These are phyloP conservation scores for Podaxis sp. DNA, from an alignment of 768 basidiomycete genomes.

Conservation along the genomic window DNA sequence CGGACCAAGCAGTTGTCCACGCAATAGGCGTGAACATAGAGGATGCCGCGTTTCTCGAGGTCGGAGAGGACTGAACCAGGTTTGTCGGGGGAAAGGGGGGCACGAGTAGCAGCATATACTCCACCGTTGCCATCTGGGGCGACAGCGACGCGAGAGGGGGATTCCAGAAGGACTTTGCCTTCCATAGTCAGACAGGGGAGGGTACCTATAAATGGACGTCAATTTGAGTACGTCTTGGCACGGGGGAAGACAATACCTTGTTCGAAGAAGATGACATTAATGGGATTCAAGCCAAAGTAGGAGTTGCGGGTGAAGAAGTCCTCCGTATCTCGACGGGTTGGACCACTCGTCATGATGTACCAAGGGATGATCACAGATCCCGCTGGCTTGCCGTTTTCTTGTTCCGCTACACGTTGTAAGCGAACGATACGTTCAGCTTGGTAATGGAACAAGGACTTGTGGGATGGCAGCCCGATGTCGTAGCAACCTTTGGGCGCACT, in stretches of 20 bases:
- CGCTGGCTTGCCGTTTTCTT: slow-evolving; percentile 46
- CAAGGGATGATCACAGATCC: slow-evolving; percentile 81
- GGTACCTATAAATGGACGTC: slow-evolving; percentile 58
- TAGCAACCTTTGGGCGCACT: slow-evolving; percentile 96
- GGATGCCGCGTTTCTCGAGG: slow-evolving; percentile 69
- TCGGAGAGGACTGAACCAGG: slow-evolving; percentile 81
- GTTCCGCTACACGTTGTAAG: slow-evolving; percentile 74
- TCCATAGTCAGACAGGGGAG: slow-evolving; percentile 93
- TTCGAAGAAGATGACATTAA: slow-evolving; percentile 91
- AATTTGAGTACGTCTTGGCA: background rate
- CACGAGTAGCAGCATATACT: slow-evolving; percentile 89
- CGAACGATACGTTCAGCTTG: slow-evolving; percentile 96
- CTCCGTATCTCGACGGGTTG: slow-evolving; percentile 86
- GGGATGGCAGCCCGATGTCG: slow-evolving; percentile 91
- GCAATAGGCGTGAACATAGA: slow-evolving; percentile 93
- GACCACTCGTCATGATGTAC: slow-evolving; percentile 99
- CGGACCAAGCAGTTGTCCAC: slow-evolving; percentile 99
- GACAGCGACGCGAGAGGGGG: slow-evolving; percentile 77
- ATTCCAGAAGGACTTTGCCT: slow-evolving; percentile 89
- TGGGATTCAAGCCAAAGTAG: slow-evolving; percentile 78
- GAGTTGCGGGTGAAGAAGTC: slow-evolving; percentile 74
- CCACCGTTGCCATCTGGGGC: slow-evolving; percentile 99
- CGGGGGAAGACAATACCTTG: slow-evolving; percentile 62
- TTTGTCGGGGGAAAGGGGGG: slow-evolving; percentile 61
- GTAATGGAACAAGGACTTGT: slow-evolving; percentile 93